phyloP scores from a whole-genome alignment of 495 filamentous ascomycete species.

The Xylaria venustula region DNA sequence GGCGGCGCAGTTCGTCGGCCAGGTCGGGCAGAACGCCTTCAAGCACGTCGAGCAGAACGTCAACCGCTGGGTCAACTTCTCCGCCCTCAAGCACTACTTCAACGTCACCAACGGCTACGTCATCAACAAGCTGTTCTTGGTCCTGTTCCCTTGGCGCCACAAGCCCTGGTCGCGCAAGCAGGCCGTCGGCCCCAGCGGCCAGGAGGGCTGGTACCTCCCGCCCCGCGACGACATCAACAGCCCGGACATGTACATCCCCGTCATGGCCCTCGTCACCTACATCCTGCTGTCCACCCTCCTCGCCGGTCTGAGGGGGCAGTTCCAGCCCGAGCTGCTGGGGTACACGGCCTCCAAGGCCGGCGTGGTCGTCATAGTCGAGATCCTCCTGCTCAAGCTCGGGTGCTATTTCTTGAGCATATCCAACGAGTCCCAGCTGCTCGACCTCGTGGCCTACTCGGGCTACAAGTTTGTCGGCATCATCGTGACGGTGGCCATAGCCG shows the following conservation, averaged over 20 bases:
- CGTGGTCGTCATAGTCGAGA: conserved; percentile 79
- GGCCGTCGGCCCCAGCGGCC: conserved; percentile 61
- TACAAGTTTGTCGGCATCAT: conserved; percentile 99
- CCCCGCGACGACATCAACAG: conserved; percentile 97
- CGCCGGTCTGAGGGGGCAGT: conserved; percentile 86
- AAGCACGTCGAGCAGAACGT: conserved; percentile 91
- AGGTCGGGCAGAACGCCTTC: conserved; percentile 89
- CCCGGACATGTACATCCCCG: conserved; percentile 98
- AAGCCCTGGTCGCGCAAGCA: conserved; percentile 87
- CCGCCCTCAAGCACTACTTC: conserved; percentile 95
- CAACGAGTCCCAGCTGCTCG: conserved; percentile 80
- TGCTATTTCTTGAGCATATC: conserved; percentile 91
- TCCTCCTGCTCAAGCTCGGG: conserved; percentile 83
- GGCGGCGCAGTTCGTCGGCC: conserved; percentile 93
- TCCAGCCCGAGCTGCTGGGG: conserved; percentile 90
- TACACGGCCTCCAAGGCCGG: conserved; percentile 82
- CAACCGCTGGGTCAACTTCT: conserved; percentile 89
- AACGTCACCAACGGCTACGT: conserved; percentile 93
- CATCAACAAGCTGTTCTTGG: conserved; percentile 77
- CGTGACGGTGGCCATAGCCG: conserved; percentile 72
- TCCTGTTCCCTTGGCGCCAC: conserved; percentile 96
- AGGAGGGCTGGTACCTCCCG: conserved; percentile 84
- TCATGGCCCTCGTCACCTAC: conserved; percentile 94
- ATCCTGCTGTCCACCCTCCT: conserved; percentile 87
- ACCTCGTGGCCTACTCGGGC: conserved; percentile 91